Evolutionary conservation across 2,329 filamentous ascomycete species (phyloP).

Genomic region (Pseudocercospora musae): DNA sequence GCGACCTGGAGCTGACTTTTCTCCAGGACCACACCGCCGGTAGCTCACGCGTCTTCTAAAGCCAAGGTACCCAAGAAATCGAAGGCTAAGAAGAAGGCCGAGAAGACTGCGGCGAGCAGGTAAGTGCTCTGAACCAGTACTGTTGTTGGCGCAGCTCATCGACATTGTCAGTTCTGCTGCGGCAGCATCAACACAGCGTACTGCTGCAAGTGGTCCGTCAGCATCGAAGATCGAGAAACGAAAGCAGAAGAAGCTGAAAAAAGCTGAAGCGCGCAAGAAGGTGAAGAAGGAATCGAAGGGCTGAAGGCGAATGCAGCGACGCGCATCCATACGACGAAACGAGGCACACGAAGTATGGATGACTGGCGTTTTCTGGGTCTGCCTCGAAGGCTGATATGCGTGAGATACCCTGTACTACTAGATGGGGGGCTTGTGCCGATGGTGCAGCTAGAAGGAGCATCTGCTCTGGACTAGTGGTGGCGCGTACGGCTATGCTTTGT

Average conservation of each 20-base stretch:
- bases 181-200: neutral
- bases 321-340: neutral
- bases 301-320: neutral
- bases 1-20: constrained; percentile 9
- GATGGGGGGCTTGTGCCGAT: neutral
- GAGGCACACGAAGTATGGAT: neutral
- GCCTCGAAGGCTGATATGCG: neutral
- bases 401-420: constrained; percentile 3
- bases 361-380: neutral
- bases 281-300: neutral
- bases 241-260: constrained; percentile 5
- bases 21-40: neutral
- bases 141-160: neutral
- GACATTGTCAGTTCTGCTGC: neutral
- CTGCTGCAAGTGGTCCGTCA: neutral
- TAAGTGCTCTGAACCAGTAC: neutral
- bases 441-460: neutral
- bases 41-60: neutral
- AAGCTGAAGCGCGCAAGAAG: neutral
- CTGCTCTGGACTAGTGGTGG: neutral
- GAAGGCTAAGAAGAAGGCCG: constrained; percentile 9
- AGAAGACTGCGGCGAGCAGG: constrained; percentile 3
- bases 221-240: neutral
- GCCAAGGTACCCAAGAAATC: constrained; percentile 5
- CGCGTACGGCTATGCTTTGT: neutral